Evolutionary conservation across 2,329 filamentous ascomycete species (phyloP), one percentile per base, ranked within the genome.

Genomic region (Sarocladium strictum): DNA sequence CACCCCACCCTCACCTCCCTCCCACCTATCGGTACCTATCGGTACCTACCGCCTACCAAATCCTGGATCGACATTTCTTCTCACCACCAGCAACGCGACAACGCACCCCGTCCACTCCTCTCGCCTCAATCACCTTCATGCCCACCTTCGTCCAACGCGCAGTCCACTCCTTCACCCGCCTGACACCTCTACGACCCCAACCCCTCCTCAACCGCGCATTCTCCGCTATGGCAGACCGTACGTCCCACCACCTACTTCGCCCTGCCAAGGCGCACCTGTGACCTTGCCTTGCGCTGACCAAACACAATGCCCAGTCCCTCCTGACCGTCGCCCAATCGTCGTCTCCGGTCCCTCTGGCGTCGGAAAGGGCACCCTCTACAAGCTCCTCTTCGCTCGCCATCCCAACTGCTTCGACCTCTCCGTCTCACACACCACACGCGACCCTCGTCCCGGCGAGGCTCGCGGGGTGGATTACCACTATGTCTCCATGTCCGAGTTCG

Each of bases 391-490:
- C 67, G 74, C 79, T 38, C 62, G 64, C 56, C 73, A 80, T 67
- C 76, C 76, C 14, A 72, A 78, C 55, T 70, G 67, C 59, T 80
- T 81, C 64, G 69, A 74, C 21, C 76, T 83, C 29, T 81, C 80
- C 56, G 79, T 85, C 56, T 82, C 80, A 58, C 86, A 96, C 76
- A 97, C 92, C 7, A 96, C 92, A 26, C 86, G 92, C 35, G 63
- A 72, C 1, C 91, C 92, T 1, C 85, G 92, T 23, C 74, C 80
- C 2, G 88, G 86, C 64, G 92, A 97, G 73, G 64, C 81, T 60
- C 70, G 93, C 66, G 90, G 89, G 65, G 77, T 83, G 40, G 84
- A 96, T 71, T 97, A 97, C 77, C 83, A 90, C 76, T 96, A 87
- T 64, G 83, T 87, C 15, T 79, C 77, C 19, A 81, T 78, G 68